phyloP scores from a whole-genome alignment of 2,329 filamentous ascomycete species.

The Hypomyces perniciosus region DNA sequence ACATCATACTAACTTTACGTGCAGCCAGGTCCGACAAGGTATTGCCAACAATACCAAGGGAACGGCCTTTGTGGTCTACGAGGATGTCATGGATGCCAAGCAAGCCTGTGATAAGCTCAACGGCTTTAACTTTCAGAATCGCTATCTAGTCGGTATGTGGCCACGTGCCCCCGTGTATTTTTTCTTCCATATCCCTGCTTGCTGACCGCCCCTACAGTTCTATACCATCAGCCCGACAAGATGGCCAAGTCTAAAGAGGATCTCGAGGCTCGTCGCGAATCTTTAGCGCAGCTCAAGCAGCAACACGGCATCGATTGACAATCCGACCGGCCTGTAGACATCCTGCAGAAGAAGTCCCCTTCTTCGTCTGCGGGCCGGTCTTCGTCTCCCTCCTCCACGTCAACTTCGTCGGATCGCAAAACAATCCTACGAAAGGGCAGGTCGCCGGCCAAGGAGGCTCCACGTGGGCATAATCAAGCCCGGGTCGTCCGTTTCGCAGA shows the following conservation, averaged over 20 bases:
- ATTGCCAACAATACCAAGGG: conserved; percentile 97
- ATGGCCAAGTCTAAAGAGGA: conserved; percentile 83
- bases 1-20: conserved; percentile 11
- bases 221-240: conserved; percentile 62
- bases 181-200: background rate
- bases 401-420: conserved; percentile 35
- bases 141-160: conserved; percentile 87
- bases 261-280: conserved; percentile 87
- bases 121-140: conserved; percentile 99
- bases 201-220: conserved; percentile 34
- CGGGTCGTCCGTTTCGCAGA: conserved; percentile 39
- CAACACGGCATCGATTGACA: conserved; percentile 99
- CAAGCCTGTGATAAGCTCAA: conserved; percentile 99
- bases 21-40: conserved; percentile 94
- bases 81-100: conserved; percentile 98
- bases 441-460: conserved; percentile 28
- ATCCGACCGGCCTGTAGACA: conserved; percentile 63
- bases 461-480: conserved; percentile 32
- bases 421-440: conserved; percentile 40
- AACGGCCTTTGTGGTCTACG: conserved; percentile 98
- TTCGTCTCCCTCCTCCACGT: conserved; percentile 40
- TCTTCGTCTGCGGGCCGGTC: conserved; percentile 57
- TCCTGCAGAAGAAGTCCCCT: conserved; percentile 36
- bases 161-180: background rate
- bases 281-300: conserved; percentile 95